Conservation (phyloP, 2,329 filamentous ascomycete genomes). For the Penicillium sp. region DNA sequence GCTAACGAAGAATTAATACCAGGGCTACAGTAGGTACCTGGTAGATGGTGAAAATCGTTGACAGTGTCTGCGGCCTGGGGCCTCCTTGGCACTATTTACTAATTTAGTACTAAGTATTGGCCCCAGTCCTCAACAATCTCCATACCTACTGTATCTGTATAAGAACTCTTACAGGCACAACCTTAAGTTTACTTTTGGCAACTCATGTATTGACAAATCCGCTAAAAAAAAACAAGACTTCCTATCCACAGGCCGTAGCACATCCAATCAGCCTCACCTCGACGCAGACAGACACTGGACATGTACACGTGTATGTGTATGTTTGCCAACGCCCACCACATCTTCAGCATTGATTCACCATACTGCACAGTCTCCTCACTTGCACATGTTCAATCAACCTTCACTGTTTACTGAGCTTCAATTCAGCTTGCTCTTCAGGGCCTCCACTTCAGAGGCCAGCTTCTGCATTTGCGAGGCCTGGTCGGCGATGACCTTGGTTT, state of each 20-base stretch:
- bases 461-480: slow-evolving; percentile 74
- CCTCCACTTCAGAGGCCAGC: slow-evolving; percentile 73
- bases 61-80: too few species aligned
- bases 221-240: slow-evolving; percentile 26
- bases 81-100: too few species aligned
- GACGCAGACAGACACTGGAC: slow-evolving; percentile 13
- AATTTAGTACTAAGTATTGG: too few species aligned
- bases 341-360: neutral
- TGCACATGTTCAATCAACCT: slow-evolving; percentile 4
- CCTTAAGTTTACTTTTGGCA: slow-evolving; percentile 7
- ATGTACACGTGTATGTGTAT: slow-evolving; percentile 10
- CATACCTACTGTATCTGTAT: neutral
- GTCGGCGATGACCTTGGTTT: slow-evolving; percentile 74
- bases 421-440: slow-evolving; percentile 74
- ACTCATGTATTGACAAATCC: slow-evolving; percentile 29
- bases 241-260: slow-evolving; percentile 24
- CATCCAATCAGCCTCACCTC: slow-evolving; percentile 13
- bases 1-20: too few species aligned
- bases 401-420: slow-evolving; percentile 21
- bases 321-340: neutral
- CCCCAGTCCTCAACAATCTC: too few species aligned
- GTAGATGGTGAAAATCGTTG: too few species aligned
- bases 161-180: neutral
- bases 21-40: too few species aligned
- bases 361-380: slow-evolving; percentile 9